Evolutionary conservation across 306 rosid genomes (phyloP), one percentile per base, ranked within the genome.

Genomic region (Begonia fuchsioides): DNA sequence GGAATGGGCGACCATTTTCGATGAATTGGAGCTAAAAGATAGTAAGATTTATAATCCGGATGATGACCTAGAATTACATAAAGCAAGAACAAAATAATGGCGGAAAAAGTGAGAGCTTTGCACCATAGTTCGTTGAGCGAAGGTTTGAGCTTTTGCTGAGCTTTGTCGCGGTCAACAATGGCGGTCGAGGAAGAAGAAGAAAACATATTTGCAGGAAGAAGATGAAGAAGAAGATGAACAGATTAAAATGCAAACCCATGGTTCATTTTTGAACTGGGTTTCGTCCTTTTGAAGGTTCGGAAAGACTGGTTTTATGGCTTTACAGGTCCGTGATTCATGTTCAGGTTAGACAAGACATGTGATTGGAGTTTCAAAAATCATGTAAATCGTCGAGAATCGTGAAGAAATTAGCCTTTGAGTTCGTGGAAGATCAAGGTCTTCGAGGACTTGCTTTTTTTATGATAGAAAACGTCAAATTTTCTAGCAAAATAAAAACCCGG

Each of bases 81-180:
- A 11, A 72, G 8, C 9, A 56, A 16, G 45, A 70, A 52, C 9
- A 69, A 45, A n/a, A 59, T 12, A 6, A 64, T 20, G 11, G 67
- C 62, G 14, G 50, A 67, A 45, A 70, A 17, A 12, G 67, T 51
- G 7, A 73, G 17, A 41, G 53, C 52, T 55, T 66, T 72, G 67
- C 47, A 46, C 1, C 62, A 12, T 15, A 44, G 43, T 56, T 41
- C 65, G 12, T 52, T 38, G 39, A 68, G 5, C 12, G 51, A 17
- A n/a, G 49, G 52, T 32, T 26, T 35, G 6, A 15, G 47, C 9
- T 66, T 59, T 38, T 47, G 61, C 38, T 32, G 67, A 39, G 57
- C 16, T n/a, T 15, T 51, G 1, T 44, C n/a, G 61, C 35, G 7
- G 35, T 26, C 35, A 26, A 8, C 35, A 26, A 16, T 41, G 13